Base-by-base conservation (phyloP, 371 early-diverging fungal genomes). In the Mortierella sp. region DNA sequence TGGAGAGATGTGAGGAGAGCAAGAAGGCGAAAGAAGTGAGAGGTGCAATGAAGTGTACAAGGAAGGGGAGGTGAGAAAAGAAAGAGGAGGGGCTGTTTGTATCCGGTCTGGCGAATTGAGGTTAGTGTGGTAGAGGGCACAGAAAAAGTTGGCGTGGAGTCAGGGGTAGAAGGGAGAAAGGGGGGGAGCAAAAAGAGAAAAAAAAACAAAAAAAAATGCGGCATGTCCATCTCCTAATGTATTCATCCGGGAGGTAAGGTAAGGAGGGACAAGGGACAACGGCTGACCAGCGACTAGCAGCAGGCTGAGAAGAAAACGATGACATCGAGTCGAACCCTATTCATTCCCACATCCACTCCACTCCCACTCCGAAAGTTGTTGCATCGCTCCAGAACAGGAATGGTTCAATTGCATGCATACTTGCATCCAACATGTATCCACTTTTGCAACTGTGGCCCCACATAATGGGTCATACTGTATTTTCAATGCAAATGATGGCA, bases 281-380 rank as follows among this genome's bases (percentile, higher is more conserved):
- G 72, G 27, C 49, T 51, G 24, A 48, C 21, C 18, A 49, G 44
- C n/a, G 35, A 35, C 14, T 6, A 32, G 27, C 49, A 46, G 46
- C 43, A n/a, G 43, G 41, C 38, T 38, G 43, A 38, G 35, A 55
- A 29, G 29, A 56, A 27, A n/a, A 56, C 56, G 12, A 71, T 72
- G 21, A 38, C 72, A 49, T 72, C 48, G 72, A 29, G 35, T 49
- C 54, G 72, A 68, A 68, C 68, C 68, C 68, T 68, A 68, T 68
- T 41, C 56, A n/a, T 11, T 24, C 56, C 68, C 68, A 5, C 38
- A 12, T 7, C 3, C 56, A 7, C 21, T 55, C 24, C 35, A 35
- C 35, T n/a, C 29, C 14, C 60, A 60, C 41, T 54, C 54, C 54
- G 38, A 54, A 49, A 29, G 27, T 6, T 21, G 41, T 21, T 68